Conservation (phyloP, 2,329 filamentous ascomycete genomes). For the Pyrenophora teres region DNA sequence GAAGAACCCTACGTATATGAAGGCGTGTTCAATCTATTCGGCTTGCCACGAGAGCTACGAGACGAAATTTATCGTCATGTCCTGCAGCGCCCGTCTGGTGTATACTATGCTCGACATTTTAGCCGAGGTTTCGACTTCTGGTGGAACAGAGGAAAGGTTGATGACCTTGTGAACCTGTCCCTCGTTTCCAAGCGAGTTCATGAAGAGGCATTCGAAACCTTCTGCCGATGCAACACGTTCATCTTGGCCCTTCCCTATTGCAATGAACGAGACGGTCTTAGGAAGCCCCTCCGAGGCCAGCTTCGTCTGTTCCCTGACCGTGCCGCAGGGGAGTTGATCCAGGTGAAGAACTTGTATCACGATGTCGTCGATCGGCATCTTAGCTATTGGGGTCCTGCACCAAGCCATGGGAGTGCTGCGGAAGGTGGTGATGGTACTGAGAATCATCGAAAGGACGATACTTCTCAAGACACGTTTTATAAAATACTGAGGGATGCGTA, state of each 20-base stretch:
- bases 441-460: not conserved
- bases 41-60: slow-evolving; percentile 26
- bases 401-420: not conserved
- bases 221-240: slow-evolving; percentile 20
- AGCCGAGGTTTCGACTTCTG: not conserved
- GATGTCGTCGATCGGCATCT: not conserved
- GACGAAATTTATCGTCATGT: slow-evolving; percentile 26
- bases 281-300: slow-evolving; percentile 2
- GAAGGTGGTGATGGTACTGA: slow-evolving; percentile 1
- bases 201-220: slow-evolving; percentile 22
- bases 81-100: slow-evolving; percentile 14
- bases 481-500: slow-evolving; percentile 19
- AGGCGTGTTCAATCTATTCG: slow-evolving; percentile 11
- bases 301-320: slow-evolving; percentile 25
- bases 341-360: slow-evolving; percentile 2
- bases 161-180: slow-evolving; percentile 17
- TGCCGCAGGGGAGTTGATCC: slow-evolving; percentile 4
- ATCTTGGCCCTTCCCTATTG: not conserved
- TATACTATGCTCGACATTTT: slow-evolving; percentile 7
- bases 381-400: not conserved
- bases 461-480: slow-evolving; percentile 4
- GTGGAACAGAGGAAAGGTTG: not conserved
- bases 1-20: slow-evolving; percentile 12
- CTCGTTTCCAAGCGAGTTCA: slow-evolving; percentile 25
- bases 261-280: not conserved